These are phyloP conservation scores for Pezizomycotina sp. DNA, from an alignment of 2,329 filamentous ascomycete genomes.

Conservation along the genomic window DNA sequence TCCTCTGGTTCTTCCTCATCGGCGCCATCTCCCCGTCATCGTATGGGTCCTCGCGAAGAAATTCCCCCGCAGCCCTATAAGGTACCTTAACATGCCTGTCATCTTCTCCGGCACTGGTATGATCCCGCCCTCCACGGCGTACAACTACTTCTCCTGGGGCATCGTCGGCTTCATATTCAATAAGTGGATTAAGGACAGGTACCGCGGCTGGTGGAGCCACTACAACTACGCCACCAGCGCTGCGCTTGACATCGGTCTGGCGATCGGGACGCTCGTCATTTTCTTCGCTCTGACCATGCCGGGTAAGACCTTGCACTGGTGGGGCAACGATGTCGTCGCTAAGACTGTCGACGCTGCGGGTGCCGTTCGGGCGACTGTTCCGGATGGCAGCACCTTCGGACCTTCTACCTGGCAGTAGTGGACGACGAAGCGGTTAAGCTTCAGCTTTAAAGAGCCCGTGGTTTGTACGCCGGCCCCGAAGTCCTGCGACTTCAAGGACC, in stretches of 20 bases:
- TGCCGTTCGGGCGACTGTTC: conserved; percentile 33
- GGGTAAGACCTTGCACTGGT: no score
- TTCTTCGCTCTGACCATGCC: conserved; percentile 53
- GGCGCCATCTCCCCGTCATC: conserved; percentile 47
- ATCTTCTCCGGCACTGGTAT: conserved; percentile 48
- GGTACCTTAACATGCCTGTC: conserved; percentile 51
- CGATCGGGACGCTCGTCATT: conserved; percentile 49
- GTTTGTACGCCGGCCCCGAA: no score
- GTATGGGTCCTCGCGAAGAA: conserved; percentile 44
- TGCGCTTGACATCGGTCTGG: conserved; percentile 52
- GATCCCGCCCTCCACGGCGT: conserved; percentile 51
- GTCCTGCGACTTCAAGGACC: no score
- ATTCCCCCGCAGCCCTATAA: conserved; percentile 44
- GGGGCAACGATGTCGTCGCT: conserved; percentile 39
- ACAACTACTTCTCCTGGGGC: conserved; percentile 57
- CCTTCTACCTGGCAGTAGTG: conserved; percentile 37
- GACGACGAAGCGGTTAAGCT: no score
- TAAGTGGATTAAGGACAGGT: conserved; percentile 47
- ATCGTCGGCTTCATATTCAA: conserved; percentile 52
- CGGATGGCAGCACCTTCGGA: conserved; percentile 37
- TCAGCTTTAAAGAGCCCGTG: no score
- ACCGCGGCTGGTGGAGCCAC: conserved; percentile 57
- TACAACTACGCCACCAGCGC: conserved; percentile 64
- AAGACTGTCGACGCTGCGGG: conserved; percentile 35
- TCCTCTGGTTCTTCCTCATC: conserved; percentile 57